phyloP scores from a whole-genome alignment of 2,329 filamentous ascomycete genomes.

The Claviceps sp. region DNA sequence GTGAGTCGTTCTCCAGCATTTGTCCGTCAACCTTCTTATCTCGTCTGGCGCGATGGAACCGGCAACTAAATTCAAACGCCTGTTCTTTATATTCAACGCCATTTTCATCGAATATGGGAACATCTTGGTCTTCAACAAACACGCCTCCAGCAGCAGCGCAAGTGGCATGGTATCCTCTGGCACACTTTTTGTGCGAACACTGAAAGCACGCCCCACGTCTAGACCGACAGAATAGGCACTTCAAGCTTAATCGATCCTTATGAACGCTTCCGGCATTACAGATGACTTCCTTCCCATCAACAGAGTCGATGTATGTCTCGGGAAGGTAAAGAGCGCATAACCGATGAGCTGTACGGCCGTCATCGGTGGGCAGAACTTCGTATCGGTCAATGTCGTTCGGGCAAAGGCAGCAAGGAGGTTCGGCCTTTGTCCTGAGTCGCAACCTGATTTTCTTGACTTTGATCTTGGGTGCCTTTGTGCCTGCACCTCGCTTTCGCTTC shows the following conservation, averaged over 20 bases:
- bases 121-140: constrained; percentile 74
- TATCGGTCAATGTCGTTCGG: constrained; percentile 78
- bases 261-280: constrained; percentile 70
- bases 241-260: constrained; percentile 78
- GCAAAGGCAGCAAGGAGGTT: constrained; percentile 80
- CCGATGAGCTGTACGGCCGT: constrained; percentile 74
- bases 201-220: constrained; percentile 95
- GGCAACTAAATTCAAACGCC: constrained; percentile 85
- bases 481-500: constrained; percentile 43
- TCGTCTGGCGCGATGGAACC: constrained; percentile 82
- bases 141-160: constrained; percentile 88
- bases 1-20: constrained; percentile 54
- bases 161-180: constrained; percentile 84
- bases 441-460: constrained; percentile 72
- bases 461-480: constrained; percentile 27
- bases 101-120: constrained; percentile 79
- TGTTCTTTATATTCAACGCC: constrained; percentile 86
- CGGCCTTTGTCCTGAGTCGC: constrained; percentile 54
- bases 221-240: constrained; percentile 88
- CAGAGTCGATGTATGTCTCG: constrained; percentile 71
- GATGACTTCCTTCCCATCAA: constrained; percentile 59
- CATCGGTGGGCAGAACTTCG: constrained; percentile 74
- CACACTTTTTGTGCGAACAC: constrained; percentile 89
- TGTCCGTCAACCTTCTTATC: constrained; percentile 61
- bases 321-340: constrained; percentile 84